Evolutionary conservation across 2,329 filamentous ascomycete genomes (phyloP), one percentile per base, ranked within the genome.

Genomic region (Ilyonectria sp.): DNA sequence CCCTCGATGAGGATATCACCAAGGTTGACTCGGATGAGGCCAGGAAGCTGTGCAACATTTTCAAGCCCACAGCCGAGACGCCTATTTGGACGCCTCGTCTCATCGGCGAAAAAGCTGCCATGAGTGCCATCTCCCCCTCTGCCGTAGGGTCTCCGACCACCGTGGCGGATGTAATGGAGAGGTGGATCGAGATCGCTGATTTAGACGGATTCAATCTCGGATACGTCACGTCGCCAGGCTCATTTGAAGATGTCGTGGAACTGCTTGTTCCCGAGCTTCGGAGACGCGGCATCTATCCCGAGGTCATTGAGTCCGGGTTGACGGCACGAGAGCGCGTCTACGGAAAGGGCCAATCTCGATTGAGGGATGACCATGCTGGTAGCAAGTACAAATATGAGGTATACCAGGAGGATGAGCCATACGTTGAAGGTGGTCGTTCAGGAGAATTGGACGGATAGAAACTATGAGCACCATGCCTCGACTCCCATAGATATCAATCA

Each of bases 211-310:
- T 68, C 57, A 68, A 70, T n/a, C 23, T 68, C 6, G n/a, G 46
- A 10, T 86, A 86, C 70, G 82, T 81, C 2, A 84, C 47, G 1
- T 57, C 44, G 1, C 66, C 66, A 2, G 57, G 66, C 4, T 50
- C 44, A 7, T 55, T 61, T 3, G 57, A 68, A 26, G 66, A 68
- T 23, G 53, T 65, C 4, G 66, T 62, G 3, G 65, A 63, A 17
- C 44, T 71, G 11, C 61, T 74, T 43, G 40, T 71, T 3, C 46
- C 46, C 5, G 46, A 49, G 46, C 46, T 49, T 40, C 35, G 35
- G 8, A 11, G 8, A 13, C 35, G 35, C 11, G 35, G 35, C 5
- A 40, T 13, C 11, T 40, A 40, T 40, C 11, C 35, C 11, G 2
- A 40, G 11, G 9, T 5, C 9, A 15, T 40, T 40, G 8, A 11